phyloP scores from a whole-genome alignment of 148 eudicot species.

The Linanthus parryae region DNA sequence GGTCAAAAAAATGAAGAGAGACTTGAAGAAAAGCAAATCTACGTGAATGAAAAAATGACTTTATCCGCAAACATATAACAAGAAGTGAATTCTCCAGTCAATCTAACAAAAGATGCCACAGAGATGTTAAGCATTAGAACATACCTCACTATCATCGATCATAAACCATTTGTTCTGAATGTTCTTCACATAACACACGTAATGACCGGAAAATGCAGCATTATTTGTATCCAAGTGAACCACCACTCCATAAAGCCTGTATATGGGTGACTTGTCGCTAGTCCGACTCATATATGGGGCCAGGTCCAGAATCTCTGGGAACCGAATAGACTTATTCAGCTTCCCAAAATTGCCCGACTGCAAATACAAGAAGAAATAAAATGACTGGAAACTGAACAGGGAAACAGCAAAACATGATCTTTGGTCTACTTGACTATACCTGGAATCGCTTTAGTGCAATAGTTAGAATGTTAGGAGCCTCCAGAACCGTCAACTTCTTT shows the following conservation, averaged over 20 bases:
- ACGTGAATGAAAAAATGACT: too few species aligned
- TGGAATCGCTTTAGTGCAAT: constrained; percentile 80
- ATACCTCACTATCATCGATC: constrained; percentile 73
- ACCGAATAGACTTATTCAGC: constrained; percentile 68
- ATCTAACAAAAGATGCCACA: background rate
- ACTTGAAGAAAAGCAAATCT: background rate
- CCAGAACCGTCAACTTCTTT: constrained; percentile 64
- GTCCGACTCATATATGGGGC: constrained; percentile 77
- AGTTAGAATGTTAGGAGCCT: constrained; percentile 90
- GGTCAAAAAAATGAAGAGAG: background rate
- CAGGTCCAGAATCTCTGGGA: constrained; percentile 71
- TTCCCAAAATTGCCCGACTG: constrained; percentile 86
- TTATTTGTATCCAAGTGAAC: constrained; percentile 88
- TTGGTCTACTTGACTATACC: constrained; percentile 27
- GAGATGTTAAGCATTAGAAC: constrained; percentile 10
- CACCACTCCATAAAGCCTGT: constrained; percentile 77
- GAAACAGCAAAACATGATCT: constrained; percentile 3
- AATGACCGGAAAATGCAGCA: constrained; percentile 83
- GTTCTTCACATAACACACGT: constrained; percentile 79
- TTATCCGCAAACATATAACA: too few species aligned
- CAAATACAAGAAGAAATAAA: constrained; percentile 9
- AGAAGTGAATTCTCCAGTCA: too few species aligned
- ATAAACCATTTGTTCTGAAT: constrained; percentile 73
- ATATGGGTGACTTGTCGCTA: constrained; percentile 64
- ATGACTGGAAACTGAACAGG: too few species aligned